These are phyloP conservation scores for Mortierella claussenii DNA, from an alignment of 192 early-diverging fungal genomes.

Conservation along the genomic window DNA sequence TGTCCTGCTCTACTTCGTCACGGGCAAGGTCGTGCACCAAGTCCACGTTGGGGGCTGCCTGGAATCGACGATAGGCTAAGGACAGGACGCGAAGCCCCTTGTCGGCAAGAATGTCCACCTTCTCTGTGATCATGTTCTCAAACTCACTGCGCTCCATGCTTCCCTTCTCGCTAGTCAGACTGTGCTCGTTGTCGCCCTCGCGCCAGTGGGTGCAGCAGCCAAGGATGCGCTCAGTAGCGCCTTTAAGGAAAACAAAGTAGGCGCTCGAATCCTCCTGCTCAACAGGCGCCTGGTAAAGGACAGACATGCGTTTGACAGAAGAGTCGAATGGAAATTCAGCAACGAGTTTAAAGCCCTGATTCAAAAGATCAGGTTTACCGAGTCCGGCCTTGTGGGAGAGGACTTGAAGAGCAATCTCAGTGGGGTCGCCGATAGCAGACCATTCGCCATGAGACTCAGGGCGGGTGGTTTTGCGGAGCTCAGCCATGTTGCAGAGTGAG, in stretches of 20 bases:
- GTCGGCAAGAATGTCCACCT: conserved; percentile 63
- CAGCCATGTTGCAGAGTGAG: conserved; percentile 88
- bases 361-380: conserved; percentile 71
- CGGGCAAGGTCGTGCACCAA: conserved; percentile 49
- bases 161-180: conserved; percentile 50
- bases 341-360: conserved; percentile 59
- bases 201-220: conserved; percentile 70
- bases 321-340: conserved; percentile 82
- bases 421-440: conserved; percentile 88
- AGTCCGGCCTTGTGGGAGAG: conserved; percentile 84
- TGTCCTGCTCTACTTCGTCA: conserved; percentile 74
- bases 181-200: conserved; percentile 43
- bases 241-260: conserved; percentile 81
- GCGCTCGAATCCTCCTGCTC: conserved; percentile 24
- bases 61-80: conserved; percentile 71
- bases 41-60: conserved; percentile 45
- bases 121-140: conserved; percentile 71
- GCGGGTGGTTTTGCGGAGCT: conserved; percentile 69
- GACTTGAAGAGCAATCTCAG: conserved; percentile 92
- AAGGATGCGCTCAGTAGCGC: conserved; percentile 92
- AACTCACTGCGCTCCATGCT: conserved; percentile 70
- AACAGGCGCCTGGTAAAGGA: conserved; percentile 62
- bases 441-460: conserved; percentile 71
- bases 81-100: conserved; percentile 78
- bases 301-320: conserved; percentile 91